These are phyloP conservation scores for Clohesyomyces aquaticus DNA, from an alignment of 495 filamentous ascomycete species.

Conservation along the genomic window DNA sequence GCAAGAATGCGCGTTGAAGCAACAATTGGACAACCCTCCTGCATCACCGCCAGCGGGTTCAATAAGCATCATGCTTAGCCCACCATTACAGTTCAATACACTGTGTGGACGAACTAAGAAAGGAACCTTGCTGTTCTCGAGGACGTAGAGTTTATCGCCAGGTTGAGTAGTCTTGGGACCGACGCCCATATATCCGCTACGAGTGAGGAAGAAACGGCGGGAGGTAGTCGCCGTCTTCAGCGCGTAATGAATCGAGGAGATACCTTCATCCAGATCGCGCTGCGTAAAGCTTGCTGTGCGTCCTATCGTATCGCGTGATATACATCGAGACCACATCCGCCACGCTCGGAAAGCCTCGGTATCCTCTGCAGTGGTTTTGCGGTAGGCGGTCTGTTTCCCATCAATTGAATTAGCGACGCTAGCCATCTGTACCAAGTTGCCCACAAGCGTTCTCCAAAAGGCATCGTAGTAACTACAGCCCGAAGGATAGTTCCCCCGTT, in stretches of 20 bases:
- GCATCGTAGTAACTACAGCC: slow-evolving; percentile 22
- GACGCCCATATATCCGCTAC: slow-evolving; percentile 39
- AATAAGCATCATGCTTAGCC: background rate
- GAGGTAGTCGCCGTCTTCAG: slow-evolving; percentile 35
- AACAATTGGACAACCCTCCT: background rate
- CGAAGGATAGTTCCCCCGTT: slow-evolving; percentile 3
- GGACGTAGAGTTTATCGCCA: slow-evolving; percentile 31
- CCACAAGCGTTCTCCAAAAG: slow-evolving; percentile 38
- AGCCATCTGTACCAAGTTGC: slow-evolving; percentile 18
- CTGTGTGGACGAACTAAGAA: slow-evolving; percentile 31
- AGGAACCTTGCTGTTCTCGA: slow-evolving; percentile 36
- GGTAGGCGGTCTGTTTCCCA: slow-evolving; percentile 1
- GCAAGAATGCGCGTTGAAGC: background rate
- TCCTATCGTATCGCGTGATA: slow-evolving; percentile 20
- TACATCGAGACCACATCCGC: slow-evolving; percentile 27
- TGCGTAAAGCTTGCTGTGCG: slow-evolving; percentile 22
- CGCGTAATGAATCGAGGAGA: slow-evolving; percentile 38
- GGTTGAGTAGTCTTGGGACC: slow-evolving; percentile 30
- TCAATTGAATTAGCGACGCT: background rate
- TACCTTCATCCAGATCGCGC: slow-evolving; percentile 31
- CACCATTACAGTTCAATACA: background rate
- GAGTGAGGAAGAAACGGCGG: slow-evolving; percentile 38
- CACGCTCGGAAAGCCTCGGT: slow-evolving; percentile 26
- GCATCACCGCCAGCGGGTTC: background rate
- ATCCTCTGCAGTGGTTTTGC: slow-evolving; percentile 14